Percentiles rank a stretch among this genome's conserved stretches.
phyloP scores from a whole-genome alignment of 2,329 filamentous ascomycete genomes.

The Drechslerella dactyloides region DNA sequence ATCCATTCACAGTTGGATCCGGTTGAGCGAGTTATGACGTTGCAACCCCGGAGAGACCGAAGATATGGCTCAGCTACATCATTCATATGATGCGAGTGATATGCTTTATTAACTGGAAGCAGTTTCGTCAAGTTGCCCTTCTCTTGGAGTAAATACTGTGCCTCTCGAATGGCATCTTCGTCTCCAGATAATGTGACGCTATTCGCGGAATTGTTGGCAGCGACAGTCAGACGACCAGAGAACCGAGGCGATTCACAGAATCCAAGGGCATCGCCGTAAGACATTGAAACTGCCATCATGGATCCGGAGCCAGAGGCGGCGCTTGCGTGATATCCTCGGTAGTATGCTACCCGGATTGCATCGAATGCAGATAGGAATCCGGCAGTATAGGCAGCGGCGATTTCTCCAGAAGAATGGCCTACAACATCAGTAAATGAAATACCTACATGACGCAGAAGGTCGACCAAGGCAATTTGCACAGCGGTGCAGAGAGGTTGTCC shows the following conservation, averaged over 20 bases:
- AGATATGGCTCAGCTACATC: slow-evolving; percentile 56
- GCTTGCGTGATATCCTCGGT: slow-evolving; percentile 57
- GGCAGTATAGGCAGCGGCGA: slow-evolving; percentile 60
- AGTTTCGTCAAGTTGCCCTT: slow-evolving; percentile 53
- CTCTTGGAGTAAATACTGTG: background rate
- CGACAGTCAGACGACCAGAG: background rate
- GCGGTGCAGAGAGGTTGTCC: slow-evolving; percentile 65
- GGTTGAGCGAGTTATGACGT: background rate
- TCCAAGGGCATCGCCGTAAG: slow-evolving; percentile 54
- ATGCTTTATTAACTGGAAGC: slow-evolving; percentile 59
- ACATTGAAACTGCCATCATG: slow-evolving; percentile 59
- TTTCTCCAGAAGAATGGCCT: slow-evolving; percentile 61
- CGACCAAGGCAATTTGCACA: slow-evolving; percentile 62
- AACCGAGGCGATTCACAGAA: background rate
- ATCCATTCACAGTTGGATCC: slow-evolving; percentile 8
- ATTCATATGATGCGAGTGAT: slow-evolving; percentile 60
- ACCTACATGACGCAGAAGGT: slow-evolving; percentile 57
- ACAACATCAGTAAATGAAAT: slow-evolving; percentile 57
- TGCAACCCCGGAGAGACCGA: background rate
- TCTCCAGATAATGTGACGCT: slow-evolving; percentile 56
- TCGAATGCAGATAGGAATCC: slow-evolving; percentile 57
- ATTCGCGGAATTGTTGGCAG: slow-evolving; percentile 54
- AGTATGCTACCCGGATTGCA: slow-evolving; percentile 59
- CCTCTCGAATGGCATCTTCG: slow-evolving; percentile 55
- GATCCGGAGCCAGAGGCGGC: slow-evolving; percentile 52